Evolutionary conservation across 176 grass and related monocot species (phyloP), one percentile per base, ranked within the genome.

Genomic region (Eleusine indica): DNA sequence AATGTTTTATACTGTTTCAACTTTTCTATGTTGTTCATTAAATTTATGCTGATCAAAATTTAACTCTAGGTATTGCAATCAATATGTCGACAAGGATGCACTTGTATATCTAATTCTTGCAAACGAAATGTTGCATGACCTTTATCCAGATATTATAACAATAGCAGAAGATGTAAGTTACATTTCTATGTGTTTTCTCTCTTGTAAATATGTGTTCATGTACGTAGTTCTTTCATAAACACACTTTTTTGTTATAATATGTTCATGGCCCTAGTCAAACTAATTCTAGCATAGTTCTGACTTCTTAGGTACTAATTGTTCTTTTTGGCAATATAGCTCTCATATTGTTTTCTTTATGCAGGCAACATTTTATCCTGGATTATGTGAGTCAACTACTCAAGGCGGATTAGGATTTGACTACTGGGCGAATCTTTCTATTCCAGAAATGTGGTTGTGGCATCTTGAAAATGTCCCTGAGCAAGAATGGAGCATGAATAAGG

Each of bases 401-500:
- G 96, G 96, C 16, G 92, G 96, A 79, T 87, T 98, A 74, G 96
- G 96, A 81, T 98, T 98, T 41, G 87, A 98, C 77, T 98, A 90
- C 77, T 98, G 85, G 87, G 88, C 93, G 81, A 98, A 98, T 85
- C 87, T 92, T 78, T 91, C 96, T 71, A 80, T 93, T 71, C 91
- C 92, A 84, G 92, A 98, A 89, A 95, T 98, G 92, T 98, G 92
- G 92, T 78, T 91, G 77, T 95, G 90, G 92, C 91, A 95, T 90
- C 89, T 98, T 75, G 92, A 98, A 91, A 98, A 95, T 91, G 89
- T 92, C 38, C 91, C 91, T 30, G 96, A 98, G 71, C 43, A 51
- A 87, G 90, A 98, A 73, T 98, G 96, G 92, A 95, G 87, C 88
- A 84, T 98, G 87, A 90, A 89, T 90, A 98, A 98, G 91, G 94